Evolutionary conservation across 2,329 filamentous ascomycete genomes (phyloP).

Genomic region (Diaporthe longicolla): DNA sequence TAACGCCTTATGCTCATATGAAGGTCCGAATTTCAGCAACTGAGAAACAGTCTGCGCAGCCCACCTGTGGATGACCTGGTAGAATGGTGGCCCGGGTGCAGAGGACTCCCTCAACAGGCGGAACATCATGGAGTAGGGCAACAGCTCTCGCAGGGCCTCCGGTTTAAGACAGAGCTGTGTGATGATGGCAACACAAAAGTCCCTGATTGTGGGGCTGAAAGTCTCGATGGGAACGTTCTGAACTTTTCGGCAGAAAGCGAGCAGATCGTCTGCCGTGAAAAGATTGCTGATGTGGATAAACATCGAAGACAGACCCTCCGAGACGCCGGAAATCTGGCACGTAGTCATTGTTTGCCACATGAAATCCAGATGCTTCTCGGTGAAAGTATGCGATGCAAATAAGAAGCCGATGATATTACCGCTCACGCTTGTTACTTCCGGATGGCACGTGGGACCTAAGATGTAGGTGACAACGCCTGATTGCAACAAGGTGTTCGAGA

Average conservation of each 20-base stretch:
- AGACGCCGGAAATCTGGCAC: conserved; percentile 87
- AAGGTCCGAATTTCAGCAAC: conserved; percentile 71
- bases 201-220: conserved; percentile 73
- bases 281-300: conserved; percentile 63
- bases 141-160: conserved; percentile 32
- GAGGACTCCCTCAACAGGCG: conserved; percentile 81
- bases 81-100: conserved; percentile 62
- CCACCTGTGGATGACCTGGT: conserved; percentile 40
- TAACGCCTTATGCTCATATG: conserved; percentile 67
- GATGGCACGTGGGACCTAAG: conserved; percentile 90
- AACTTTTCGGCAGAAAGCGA: conserved; percentile 81
- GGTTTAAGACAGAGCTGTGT: conserved; percentile 60
- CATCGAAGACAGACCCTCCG: conserved; percentile 83
- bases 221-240: conserved; percentile 72
- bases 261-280: conserved; percentile 63
- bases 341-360: conserved; percentile 88
- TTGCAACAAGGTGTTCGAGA: conserved; percentile 77
- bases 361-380: conserved; percentile 78
- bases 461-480: conserved; percentile 88
- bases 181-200: conserved; percentile 72
- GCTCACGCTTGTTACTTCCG: conserved; percentile 86
- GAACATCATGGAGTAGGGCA: conserved; percentile 66
- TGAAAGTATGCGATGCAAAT: conserved; percentile 82
- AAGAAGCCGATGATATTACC: conserved; percentile 90
- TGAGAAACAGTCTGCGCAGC: conserved; percentile 36